phyloP scores from a whole-genome alignment of 1,139 yeast genomes.

The Blastobotrys capitulatus region DNA sequence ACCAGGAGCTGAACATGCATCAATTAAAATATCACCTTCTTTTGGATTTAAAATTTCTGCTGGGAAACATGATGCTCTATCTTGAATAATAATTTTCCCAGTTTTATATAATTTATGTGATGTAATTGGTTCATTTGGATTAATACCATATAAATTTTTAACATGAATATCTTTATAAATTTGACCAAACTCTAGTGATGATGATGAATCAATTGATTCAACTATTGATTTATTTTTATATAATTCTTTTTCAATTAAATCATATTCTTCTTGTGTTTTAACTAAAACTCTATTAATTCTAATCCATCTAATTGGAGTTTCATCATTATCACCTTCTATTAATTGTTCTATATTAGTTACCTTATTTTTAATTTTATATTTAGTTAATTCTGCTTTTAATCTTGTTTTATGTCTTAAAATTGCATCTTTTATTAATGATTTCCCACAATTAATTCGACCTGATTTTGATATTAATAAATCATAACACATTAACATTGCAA shows the following conservation, averaged over 20 bases:
- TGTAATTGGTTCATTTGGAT: slow-evolving; percentile 63
- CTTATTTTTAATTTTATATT: slow-evolving; percentile 64
- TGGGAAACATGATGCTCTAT: slow-evolving; percentile 95
- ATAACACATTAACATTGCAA: slow-evolving; percentile 65
- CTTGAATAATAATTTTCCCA: slow-evolving; percentile 87
- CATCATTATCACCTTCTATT: slow-evolving; percentile 40
- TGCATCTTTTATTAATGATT: slow-evolving; percentile 80
- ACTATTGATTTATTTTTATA: slow-evolving; percentile 48
- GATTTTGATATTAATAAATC: slow-evolving; percentile 71
- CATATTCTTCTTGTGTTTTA: slow-evolving; percentile 14
- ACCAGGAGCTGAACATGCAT: slow-evolving; percentile 98
- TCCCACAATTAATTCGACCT: slow-evolving; percentile 86
- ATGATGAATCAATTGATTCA: slow-evolving; percentile 38
- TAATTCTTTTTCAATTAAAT: slow-evolving; percentile 41
- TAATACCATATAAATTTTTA: slow-evolving; percentile 74
- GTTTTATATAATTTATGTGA: slow-evolving; percentile 57
- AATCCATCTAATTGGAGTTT: slow-evolving; percentile 83
- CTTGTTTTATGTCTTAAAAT: slow-evolving; percentile 73
- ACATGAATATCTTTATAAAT: slow-evolving; percentile 68
- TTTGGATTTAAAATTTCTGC: slow-evolving; percentile 68
- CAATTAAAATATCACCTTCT: slow-evolving; percentile 54
- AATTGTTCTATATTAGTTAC: slow-evolving; percentile 44
- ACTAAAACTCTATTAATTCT: slow-evolving; percentile 59
- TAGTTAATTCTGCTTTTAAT: slow-evolving; percentile 73
- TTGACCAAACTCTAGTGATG: slow-evolving; percentile 29